Conservation (phyloP, 2,329 filamentous ascomycete genomes). For the Colletotrichum sp. region DNA sequence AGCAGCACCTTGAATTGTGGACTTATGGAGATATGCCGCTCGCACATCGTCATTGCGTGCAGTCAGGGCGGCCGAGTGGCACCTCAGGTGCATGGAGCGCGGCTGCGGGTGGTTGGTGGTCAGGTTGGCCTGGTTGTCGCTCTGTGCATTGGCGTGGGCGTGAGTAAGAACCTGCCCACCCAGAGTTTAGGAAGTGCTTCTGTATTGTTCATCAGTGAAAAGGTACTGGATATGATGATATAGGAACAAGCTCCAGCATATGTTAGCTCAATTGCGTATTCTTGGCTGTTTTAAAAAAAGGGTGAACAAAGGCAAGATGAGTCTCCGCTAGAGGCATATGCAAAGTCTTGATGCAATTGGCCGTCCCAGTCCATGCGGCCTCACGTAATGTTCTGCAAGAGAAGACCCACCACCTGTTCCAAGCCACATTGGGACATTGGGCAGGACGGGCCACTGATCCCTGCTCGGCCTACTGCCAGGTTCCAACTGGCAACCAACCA, state of each 20-base stretch:
- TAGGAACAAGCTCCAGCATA: background rate
- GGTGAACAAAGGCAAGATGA: background rate
- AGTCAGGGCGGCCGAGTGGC: constrained; percentile 1
- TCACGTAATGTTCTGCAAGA: constrained; percentile 20
- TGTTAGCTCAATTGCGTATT: background rate
- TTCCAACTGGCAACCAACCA: constrained; percentile 20
- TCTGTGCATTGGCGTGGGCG: background rate
- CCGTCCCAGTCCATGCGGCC: constrained; percentile 11
- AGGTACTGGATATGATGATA: background rate
- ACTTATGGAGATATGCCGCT: background rate
- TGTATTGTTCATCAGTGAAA: background rate
- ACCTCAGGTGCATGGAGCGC: background rate
- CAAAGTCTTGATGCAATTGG: constrained; percentile 11
- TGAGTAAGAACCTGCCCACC: background rate
- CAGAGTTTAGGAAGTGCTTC: background rate
- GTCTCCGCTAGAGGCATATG: constrained; percentile 11
- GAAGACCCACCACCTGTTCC: background rate
- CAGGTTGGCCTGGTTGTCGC: background rate
- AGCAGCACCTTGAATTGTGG: background rate
- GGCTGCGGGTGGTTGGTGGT: background rate
- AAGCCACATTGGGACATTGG: constrained; percentile 14
- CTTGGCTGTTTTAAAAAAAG: background rate
- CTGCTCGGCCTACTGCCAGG: constrained; percentile 17
- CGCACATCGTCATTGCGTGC: background rate
- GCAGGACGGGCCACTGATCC: background rate